Base-by-base conservation (phyloP, 2,329 filamentous ascomycete species). In the Claviceps digitariae region DNA sequence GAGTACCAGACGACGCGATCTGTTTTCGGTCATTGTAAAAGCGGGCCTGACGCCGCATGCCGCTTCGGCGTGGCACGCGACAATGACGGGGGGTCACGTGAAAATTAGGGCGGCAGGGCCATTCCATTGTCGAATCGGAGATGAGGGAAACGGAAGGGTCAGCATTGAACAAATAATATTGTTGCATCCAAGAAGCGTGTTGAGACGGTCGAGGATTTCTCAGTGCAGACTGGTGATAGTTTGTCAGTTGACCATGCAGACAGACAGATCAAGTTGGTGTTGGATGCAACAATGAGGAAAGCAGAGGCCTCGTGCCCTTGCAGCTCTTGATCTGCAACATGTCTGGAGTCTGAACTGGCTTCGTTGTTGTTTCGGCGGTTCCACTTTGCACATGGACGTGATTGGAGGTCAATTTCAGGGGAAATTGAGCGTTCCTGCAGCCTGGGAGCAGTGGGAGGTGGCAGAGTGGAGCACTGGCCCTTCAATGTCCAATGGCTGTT, bases 21-120 rank as follows among this genome's bases (percentile, higher is more conserved):
- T 21, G 21, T n/a, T 23, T 25, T 27, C 52, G 13, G 27, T 3
- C 29, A 21, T 17, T 29, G 45, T 23, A 23, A 23, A 43, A 41
- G 45, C 20, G 52, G 50, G 43, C 20, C 31, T 29, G 27, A 27
- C 38, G 27, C 48, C 40, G 43, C 20, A 23, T 29, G 27, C 23
- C 38, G 27, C 48, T 45, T 47, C 48, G 46, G 2, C 29, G 31
- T 43, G 52, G 21, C 50, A 61, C 64, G 58, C 64, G 64, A 64
- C 54, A 43, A 36, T 57, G 56, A 64, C 65, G 52, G 59, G 61
- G 55, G 54, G 52, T 69, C 67, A 69, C 66, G 58, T 69, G 67
- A 2, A 8, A 2, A 13, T 34, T 34, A 31, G 44, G 44, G 44
- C 36, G 23, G n/a, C n/a, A n/a, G n/a, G n/a, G n/a, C n/a, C n/a